Evolutionary conservation across 2,329 filamentous ascomycete genomes (phyloP).

Genomic region (Dendrostoma leiphaemia): DNA sequence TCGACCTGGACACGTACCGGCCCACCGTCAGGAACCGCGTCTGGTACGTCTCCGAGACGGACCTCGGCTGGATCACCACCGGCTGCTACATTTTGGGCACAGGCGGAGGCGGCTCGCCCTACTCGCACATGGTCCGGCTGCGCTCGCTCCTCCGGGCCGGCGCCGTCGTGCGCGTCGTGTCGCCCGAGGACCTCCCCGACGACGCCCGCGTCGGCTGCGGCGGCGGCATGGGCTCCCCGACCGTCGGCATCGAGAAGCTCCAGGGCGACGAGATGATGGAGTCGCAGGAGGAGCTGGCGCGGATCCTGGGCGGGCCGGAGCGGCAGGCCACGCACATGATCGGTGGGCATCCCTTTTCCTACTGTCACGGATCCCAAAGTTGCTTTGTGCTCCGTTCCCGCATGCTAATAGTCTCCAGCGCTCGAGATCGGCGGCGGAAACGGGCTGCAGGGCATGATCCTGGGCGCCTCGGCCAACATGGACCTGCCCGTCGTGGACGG

Average conservation of each 20-base stretch:
- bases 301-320: conserved; percentile 38
- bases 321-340: conserved; percentile 54
- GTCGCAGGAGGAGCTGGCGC: conserved; percentile 51
- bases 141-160: conserved; percentile 49
- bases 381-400: too few species aligned
- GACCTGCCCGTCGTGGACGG: conserved; percentile 50
- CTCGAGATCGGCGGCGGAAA: conserved; percentile 68
- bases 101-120: conserved; percentile 59
- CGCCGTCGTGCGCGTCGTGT: conserved; percentile 49
- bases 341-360: too few species aligned
- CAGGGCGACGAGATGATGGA: conserved; percentile 54
- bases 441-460: conserved; percentile 56
- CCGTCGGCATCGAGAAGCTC: conserved; percentile 60
- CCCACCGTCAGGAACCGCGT: conserved; percentile 49
- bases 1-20: conserved; percentile 41
- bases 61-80: conserved; percentile 54
- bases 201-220: conserved; percentile 53
- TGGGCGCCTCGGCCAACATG: conserved; percentile 53
- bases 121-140: conserved; percentile 49
- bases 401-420: too few species aligned
- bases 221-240: conserved; percentile 58
- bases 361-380: too few species aligned
- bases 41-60: conserved; percentile 58
- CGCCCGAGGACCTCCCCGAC: conserved; percentile 47
- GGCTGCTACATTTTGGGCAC: conserved; percentile 63